These are phyloP conservation scores for Malassezia psittaci DNA, from an alignment of 1,284 basidiomycete species.

Conservation along the genomic window DNA sequence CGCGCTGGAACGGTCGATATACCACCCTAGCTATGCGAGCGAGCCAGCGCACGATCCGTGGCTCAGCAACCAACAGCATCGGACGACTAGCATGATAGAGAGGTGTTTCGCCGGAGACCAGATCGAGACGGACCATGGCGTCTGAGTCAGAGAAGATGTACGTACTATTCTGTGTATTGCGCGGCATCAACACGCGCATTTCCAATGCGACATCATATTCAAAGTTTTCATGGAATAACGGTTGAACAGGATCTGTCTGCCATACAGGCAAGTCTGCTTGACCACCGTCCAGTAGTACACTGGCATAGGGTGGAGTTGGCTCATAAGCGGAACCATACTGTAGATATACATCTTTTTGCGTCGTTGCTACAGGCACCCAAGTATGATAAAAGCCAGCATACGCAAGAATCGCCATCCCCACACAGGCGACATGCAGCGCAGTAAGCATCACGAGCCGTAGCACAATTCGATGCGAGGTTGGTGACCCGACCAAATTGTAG, in stretches of 20 bases:
- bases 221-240: conserved; percentile 35
- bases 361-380: conserved; percentile 40
- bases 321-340: conserved; percentile 9
- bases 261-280: conserved; percentile 17
- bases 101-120: neutral
- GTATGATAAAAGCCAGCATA: conserved; percentile 44
- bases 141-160: conserved; percentile 10
- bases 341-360: conserved; percentile 35
- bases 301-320: conserved; percentile 10
- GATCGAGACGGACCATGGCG: conserved; percentile 27
- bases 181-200: conserved; percentile 28
- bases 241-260: conserved; percentile 12
- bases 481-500: conserved; percentile 28
- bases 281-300: conserved; percentile 20
- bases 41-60: conserved; percentile 9
- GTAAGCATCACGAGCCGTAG: conserved; percentile 35
- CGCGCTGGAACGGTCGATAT: neutral
- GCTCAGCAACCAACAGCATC: conserved; percentile 10
- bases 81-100: conserved; percentile 6
- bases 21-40: conserved; percentile 3
- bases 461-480: conserved; percentile 37
- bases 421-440: conserved; percentile 29
- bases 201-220: conserved; percentile 45
- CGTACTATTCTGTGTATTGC: neutral
- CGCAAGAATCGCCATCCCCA: conserved; percentile 31